These are phyloP conservation scores for Physocladia obscura DNA, from an alignment of 192 early-diverging fungal species.

Conservation along the genomic window DNA sequence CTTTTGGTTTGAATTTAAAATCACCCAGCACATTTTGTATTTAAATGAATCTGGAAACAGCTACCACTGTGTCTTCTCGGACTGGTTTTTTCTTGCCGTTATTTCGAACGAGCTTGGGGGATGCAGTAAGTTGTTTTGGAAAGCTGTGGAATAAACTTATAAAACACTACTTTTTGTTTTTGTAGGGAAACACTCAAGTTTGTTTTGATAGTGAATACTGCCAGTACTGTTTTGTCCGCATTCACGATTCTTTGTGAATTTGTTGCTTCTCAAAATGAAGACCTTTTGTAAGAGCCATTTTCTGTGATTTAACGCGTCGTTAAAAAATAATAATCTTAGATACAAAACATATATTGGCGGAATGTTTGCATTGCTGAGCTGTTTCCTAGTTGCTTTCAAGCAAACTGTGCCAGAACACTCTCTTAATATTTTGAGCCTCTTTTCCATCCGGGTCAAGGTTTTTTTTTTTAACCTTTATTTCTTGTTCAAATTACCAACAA, in stretches of 20 bases:
- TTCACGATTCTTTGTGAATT: constrained; percentile 59
- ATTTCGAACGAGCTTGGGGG: constrained; percentile 85
- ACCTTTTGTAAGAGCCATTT: constrained; percentile 43
- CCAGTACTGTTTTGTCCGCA: constrained; percentile 53
- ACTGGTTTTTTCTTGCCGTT: constrained; percentile 65
- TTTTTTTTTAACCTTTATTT: constrained; percentile 23
- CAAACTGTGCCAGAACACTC: constrained; percentile 83
- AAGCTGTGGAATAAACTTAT: too few species aligned
- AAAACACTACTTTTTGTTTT: background rate
- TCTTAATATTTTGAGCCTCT: constrained; percentile 56
- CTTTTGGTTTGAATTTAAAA: constrained; percentile 42
- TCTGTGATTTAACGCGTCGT: background rate
- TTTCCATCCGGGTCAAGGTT: constrained; percentile 78
- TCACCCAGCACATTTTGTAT: background rate
- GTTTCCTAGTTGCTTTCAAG: constrained; percentile 85
- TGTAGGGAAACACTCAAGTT: constrained; percentile 69
- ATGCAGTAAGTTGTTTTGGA: constrained; percentile 37
- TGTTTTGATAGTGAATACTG: constrained; percentile 53
- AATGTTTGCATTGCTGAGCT: constrained; percentile 66
- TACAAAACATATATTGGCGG: constrained; percentile 69
- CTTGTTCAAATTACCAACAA: background rate
- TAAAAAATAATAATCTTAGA: too few species aligned
- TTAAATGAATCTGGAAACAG: background rate
- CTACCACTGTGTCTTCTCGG: constrained; percentile 43
- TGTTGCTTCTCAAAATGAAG: constrained; percentile 53